Base-by-base conservation (phyloP, 2,329 filamentous ascomycete species). In the Mariannaea sp. region DNA sequence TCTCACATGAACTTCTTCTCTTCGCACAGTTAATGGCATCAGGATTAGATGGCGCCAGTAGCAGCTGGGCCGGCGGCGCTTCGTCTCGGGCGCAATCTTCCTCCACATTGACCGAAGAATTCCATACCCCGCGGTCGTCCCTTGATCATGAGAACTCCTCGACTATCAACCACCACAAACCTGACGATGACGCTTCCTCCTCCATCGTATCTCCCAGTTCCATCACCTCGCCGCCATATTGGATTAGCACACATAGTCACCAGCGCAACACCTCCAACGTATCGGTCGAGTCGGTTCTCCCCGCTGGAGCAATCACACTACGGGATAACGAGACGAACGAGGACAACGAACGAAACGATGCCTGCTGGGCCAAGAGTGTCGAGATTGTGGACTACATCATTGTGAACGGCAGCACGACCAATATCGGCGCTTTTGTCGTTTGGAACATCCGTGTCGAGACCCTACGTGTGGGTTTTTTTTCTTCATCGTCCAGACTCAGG, bases 401-500 rank as follows among this genome's bases (percentile, higher is more conserved):
- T 16, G 78, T 87, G 39, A 82, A 84, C 54, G 78, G 81, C 44
- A 79, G 80, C 57, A 70, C 78, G 29, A 81, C 78, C 12, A 82
- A 78, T 60, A 79, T 85, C 22, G 93, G 93, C n/a, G 89, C 92
- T 2, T 99, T 97, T 75, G 90, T 97, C 1, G 92, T 96, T 7
- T 99, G 90, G 90, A 94, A 91, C 68, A 92, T 94, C 66, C 85
- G 81, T 41, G 90, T 99, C 38, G 86, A 94, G 70, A 97, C 92
- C 3, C 76, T 97, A 44, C 88, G 85, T 71, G 91, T 92, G 39
- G 47, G 64, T 61, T 24, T 22, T 35, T n/a, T 12, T 24, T 22
- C 30, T n/a, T 12, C 8, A 8, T 24, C 8, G 8, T 20, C n/a
- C 4, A 2, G 16, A 22, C 13, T n/a, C 5, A 33, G 26, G 24